Percentiles rank a stretch among this genome's conserved stretches.
These are phyloP conservation scores for Neoconidiobolus thromboides DNA, from an alignment of 371 early-diverging fungal genomes.

Conservation along the genomic window DNA sequence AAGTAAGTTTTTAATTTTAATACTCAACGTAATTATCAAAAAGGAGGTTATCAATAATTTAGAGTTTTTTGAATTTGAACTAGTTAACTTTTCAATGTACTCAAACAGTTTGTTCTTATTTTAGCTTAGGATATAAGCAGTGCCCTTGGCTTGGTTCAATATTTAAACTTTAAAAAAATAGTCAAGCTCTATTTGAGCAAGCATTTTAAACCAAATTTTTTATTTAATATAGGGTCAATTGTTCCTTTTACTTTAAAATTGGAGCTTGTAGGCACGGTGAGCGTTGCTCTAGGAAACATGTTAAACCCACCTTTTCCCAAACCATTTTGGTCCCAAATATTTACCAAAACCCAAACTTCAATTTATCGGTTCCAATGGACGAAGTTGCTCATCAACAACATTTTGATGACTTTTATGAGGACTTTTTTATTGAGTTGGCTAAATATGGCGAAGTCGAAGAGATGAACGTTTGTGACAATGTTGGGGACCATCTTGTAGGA, in stretches of 20 bases:
- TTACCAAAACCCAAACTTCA: constrained; percentile 84
- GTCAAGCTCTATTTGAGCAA: too few relatives aligned
- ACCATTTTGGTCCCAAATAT: constrained; percentile 87
- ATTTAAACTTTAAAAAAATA: too few relatives aligned
- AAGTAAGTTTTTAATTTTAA: constrained; percentile 31
- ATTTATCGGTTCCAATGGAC: constrained; percentile 25
- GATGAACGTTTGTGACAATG: constrained; percentile 92
- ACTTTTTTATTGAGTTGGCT: constrained; percentile 86
- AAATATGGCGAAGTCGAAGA: constrained; percentile 90
- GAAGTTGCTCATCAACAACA: constrained; percentile 71
- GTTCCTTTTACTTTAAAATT: constrained; percentile 97
- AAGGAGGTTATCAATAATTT: too few relatives aligned
- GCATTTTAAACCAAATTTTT: neutral
- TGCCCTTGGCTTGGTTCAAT: too few relatives aligned
- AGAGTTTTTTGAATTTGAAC: too few relatives aligned
- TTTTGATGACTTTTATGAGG: constrained; percentile 93
- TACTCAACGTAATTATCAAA: too few relatives aligned
- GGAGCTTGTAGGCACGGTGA: constrained; percentile 97
- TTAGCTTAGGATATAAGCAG: too few relatives aligned
- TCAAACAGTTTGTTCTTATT: too few relatives aligned
- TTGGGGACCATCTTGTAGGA: constrained; percentile 93
- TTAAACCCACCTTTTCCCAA: constrained; percentile 87
- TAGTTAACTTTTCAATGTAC: too few relatives aligned
- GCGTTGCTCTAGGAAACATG: constrained; percentile 92
- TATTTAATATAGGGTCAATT: constrained; percentile 58